Conservation (phyloP, 768 basidiomycete species). For the Tubosaeta brunneosetosa region DNA sequence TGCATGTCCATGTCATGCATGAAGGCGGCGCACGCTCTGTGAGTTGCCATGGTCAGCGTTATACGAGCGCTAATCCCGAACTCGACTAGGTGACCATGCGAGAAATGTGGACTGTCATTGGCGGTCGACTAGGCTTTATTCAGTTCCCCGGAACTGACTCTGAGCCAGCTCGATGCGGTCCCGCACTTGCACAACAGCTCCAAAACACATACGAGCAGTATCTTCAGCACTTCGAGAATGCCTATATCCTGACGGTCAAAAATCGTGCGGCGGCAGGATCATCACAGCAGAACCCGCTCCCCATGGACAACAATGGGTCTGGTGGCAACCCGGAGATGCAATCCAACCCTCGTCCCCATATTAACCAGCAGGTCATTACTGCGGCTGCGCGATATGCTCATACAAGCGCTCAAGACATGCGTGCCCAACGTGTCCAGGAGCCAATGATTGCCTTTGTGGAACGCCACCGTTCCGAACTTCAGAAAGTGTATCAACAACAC, state of each 20-base stretch:
- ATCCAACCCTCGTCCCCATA: conserved; percentile 7
- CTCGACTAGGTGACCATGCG: conserved; percentile 45
- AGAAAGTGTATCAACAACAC: conserved; percentile 27
- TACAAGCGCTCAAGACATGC: conserved; percentile 47
- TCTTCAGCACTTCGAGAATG: conserved; percentile 51
- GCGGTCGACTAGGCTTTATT: conserved; percentile 60
- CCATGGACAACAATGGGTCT: conserved; percentile 8
- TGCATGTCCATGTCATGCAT: conserved; percentile 57
- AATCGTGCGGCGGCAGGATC: conserved; percentile 14
- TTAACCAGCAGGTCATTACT: conserved; percentile 36
- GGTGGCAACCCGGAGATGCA: conserved; percentile 18
- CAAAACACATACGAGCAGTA: conserved; percentile 58
- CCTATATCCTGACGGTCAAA: conserved; percentile 42
- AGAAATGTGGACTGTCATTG: conserved; percentile 63
- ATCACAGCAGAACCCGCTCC: conserved; percentile 10
- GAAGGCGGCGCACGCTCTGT: conserved; percentile 53
- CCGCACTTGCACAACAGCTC: conserved; percentile 56
- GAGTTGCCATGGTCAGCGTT: conserved; percentile 15
- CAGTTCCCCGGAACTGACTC: conserved; percentile 57
- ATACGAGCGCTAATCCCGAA: conserved; percentile 7
- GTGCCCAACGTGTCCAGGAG: conserved; percentile 45
- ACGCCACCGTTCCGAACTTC: conserved; percentile 36
- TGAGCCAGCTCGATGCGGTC: conserved; percentile 60
- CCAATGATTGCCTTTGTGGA: conserved; percentile 56
- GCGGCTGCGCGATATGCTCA: conserved; percentile 46